These are phyloP conservation scores for Tetracentron sinense DNA, from an alignment of 164 flowering plant genomes.

Conservation along the genomic window DNA sequence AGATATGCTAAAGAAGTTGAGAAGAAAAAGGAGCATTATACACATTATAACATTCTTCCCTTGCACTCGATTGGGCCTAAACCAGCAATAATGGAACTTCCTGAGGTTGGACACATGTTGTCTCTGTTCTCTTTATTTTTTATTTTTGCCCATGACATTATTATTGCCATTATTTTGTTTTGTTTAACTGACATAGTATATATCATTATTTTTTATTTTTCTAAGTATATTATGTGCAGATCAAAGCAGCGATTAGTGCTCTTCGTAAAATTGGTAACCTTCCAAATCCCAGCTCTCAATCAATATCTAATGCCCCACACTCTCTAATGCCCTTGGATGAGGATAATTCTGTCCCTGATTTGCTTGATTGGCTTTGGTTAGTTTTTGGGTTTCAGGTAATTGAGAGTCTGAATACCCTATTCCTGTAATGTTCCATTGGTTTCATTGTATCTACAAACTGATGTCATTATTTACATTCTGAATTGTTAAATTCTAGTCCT, in stretches of 20 bases:
- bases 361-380: constrained; percentile 90
- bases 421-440: constrained; percentile 1
- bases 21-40: constrained; percentile 50
- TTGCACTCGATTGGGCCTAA: constrained; percentile 62
- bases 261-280: constrained; percentile 60
- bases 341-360: constrained; percentile 53
- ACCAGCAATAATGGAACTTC: constrained; percentile 86
- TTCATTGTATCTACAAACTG: background rate
- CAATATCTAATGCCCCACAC: constrained; percentile 15
- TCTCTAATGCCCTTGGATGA: constrained; percentile 30
- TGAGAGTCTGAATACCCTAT: background rate
- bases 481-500: background rate
- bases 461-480: background rate
- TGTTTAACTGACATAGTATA: background rate
- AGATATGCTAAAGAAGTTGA: constrained; percentile 71
- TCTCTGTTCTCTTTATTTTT: constrained; percentile 2
- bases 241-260: constrained; percentile 80
- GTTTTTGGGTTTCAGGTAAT: constrained; percentile 94
- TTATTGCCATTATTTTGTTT: background rate
- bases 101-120: constrained; percentile 59
- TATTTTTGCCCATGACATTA: background rate
- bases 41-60: constrained; percentile 87
- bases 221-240: constrained; percentile 44
- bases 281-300: constrained; percentile 42
- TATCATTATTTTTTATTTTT: background rate